These are phyloP conservation scores for Euphorbia neoarborescens DNA, from an alignment of 441 rosid genomes.

Conservation along the genomic window DNA sequence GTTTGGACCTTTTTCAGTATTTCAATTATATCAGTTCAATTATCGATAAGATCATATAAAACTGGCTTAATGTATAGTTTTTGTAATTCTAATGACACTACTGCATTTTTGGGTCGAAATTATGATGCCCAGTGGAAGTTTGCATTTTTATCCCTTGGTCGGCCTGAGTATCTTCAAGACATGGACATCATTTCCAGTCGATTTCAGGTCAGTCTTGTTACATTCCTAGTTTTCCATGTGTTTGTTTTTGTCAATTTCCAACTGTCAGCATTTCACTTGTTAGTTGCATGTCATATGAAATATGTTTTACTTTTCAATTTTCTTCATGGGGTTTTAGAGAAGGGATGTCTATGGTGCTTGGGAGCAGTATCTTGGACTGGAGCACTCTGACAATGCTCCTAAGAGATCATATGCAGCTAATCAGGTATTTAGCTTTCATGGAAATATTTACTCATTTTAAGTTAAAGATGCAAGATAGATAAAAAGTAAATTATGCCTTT, in stretches of 20 bases:
- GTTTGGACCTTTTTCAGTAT: not conserved
- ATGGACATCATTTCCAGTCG: conserved; percentile 58
- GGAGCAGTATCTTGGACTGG: conserved; percentile 97
- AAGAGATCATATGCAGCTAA: conserved; percentile 77
- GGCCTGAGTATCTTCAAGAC: conserved; percentile 81
- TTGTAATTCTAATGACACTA: not conserved
- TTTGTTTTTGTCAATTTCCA: not conserved
- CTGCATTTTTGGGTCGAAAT: not conserved
- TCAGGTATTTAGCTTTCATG: conserved; percentile 44
- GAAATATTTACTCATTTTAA: not conserved
- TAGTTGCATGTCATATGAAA: not conserved
- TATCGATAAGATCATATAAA: not conserved
- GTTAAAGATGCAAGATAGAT: not conserved
- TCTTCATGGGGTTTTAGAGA: conserved; percentile 16
- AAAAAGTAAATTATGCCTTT: not conserved
- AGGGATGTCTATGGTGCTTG: conserved; percentile 90
- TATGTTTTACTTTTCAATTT: not conserved
- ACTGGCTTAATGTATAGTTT: too few relatives aligned
- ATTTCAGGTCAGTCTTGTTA: conserved; percentile 50
- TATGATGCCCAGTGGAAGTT: conserved; percentile 62
- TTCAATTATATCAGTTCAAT: not conserved
- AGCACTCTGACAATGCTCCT: conserved; percentile 81
- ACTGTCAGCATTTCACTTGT: not conserved
- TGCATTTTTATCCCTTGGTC: conserved; percentile 84
- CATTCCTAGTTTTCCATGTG: not conserved